Conservation (phyloP, 495 filamentous ascomycete genomes). For the Gamarada debralockiae region DNA sequence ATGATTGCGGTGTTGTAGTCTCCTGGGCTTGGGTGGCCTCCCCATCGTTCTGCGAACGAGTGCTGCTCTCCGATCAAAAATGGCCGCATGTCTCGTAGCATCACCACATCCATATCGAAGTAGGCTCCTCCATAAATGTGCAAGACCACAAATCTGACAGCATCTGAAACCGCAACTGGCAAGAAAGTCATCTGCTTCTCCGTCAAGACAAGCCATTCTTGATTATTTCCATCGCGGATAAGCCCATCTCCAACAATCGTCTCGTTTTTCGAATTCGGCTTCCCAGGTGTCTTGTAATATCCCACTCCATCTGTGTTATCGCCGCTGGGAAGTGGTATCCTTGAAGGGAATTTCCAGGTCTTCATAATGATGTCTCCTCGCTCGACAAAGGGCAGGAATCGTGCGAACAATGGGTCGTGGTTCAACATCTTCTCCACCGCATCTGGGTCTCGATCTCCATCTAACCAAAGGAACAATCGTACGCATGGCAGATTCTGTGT, state of each 20-base stretch:
- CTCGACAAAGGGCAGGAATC: constrained; percentile 49
- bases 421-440: constrained; percentile 44
- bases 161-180: constrained; percentile 38
- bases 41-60: constrained; percentile 55
- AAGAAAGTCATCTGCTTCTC: constrained; percentile 49
- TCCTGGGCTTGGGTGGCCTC: constrained; percentile 45
- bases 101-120: constrained; percentile 55
- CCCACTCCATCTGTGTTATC: constrained; percentile 35
- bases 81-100: constrained; percentile 53
- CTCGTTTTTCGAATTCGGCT: constrained; percentile 36
- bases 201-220: constrained; percentile 47
- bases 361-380: constrained; percentile 49
- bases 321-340: constrained; percentile 46
- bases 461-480: constrained; percentile 50
- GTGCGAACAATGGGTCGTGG: constrained; percentile 44
- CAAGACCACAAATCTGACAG: constrained; percentile 51
- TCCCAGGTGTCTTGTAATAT: constrained; percentile 37
- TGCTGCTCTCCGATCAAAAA: constrained; percentile 43
- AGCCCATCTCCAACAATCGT: constrained; percentile 43
- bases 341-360: constrained; percentile 48
- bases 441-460: constrained; percentile 42
- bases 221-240: constrained; percentile 38
- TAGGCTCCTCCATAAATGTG: constrained; percentile 53
- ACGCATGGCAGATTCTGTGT: constrained; percentile 54
- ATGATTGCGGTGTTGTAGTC: constrained; percentile 59